Evolutionary conservation across 2,329 filamentous ascomycete species (phyloP), one percentile per base, ranked within the genome.

Genomic region (Colletotrichum sp.): DNA sequence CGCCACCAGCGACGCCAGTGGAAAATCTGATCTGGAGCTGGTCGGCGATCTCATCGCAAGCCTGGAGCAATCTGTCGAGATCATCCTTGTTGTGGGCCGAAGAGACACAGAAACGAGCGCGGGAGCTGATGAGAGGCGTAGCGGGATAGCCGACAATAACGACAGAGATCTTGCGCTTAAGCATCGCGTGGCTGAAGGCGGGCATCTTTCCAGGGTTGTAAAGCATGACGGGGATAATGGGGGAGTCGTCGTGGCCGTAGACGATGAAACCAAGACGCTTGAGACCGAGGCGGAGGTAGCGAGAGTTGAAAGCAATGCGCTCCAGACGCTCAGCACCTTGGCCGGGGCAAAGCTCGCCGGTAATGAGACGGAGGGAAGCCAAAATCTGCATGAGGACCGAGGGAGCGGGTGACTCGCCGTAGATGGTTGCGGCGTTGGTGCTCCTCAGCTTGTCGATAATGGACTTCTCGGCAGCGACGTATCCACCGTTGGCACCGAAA

Each of bases 201-300:
- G 96, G 94, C 89, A 99, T 98, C 87, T 99, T 99, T 79, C 95
- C 97, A n/a, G 97, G 97, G 85, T 98, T 95, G 89, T 98, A 99
- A 33, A 99, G 92, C 80, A 98, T 90, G 77, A 99, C 84, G 68
- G 97, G 97, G 78, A 99, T 95, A 79, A 99, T 98, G 70, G 97
- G 97, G 7, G 96, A 98, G 85, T 99, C 97, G 81, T 99, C 97
- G 83, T 98, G 96, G 75, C 97, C 97, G 82, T 97, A 98, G 69
- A 98, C 93, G 81, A 99, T 99, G 86, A 95, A 96, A 64, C 97
- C 97, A 66, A 99, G 92, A 78, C 97, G 94, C 89, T 99, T 99
- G 80, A 99, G 91, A 77, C 97, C 97, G 33, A 99, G 92, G 73
- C 97, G 95, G n/a, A 99, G 94, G 83, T 99, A 99, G 61, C 97